These are phyloP conservation scores for Daldinia loculata DNA, from an alignment of 495 filamentous ascomycete species.

Conservation along the genomic window DNA sequence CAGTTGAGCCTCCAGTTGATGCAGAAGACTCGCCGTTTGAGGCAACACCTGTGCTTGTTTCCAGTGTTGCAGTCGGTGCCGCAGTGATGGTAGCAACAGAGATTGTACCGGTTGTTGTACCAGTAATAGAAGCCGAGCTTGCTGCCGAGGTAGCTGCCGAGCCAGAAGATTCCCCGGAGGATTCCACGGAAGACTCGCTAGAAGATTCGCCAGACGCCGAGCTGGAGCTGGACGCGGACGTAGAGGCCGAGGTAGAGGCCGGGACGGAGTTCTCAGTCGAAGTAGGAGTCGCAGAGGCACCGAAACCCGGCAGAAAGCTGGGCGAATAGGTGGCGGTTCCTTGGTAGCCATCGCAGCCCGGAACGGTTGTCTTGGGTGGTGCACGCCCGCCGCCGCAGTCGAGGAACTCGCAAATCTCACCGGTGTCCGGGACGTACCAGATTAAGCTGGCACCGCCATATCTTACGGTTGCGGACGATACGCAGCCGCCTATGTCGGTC, in stretches of 20 bases:
- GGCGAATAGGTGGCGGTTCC: conserved; percentile 65
- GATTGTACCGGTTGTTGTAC: not conserved
- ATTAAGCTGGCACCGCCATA: conserved; percentile 56
- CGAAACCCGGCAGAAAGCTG: conserved; percentile 56
- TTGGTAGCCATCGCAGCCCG: conserved; percentile 64
- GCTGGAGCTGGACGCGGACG: not conserved
- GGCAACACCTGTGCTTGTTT: not conserved
- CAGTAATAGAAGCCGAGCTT: not conserved
- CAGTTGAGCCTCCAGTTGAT: conserved; percentile 1
- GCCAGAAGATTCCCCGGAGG: not conserved
- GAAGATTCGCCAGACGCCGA: not conserved
- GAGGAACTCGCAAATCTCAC: conserved; percentile 67
- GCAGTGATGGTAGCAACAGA: conserved; percentile 22
- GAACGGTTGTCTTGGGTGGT: conserved; percentile 66
- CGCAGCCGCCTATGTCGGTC: conserved; percentile 59
- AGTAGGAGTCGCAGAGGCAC: conserved; percentile 34
- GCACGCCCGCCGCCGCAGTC: conserved; percentile 73
- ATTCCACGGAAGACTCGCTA: not conserved
- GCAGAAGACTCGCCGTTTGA: conserved; percentile 23
- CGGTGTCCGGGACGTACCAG: conserved; percentile 62
- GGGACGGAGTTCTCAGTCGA: conserved; percentile 8
- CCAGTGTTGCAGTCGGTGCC: conserved; percentile 14
- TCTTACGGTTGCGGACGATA: conserved; percentile 41
- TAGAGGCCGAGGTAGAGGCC: conserved; percentile 1
- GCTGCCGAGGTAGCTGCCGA: not conserved